These are phyloP conservation scores for Forsythia viridissima DNA, from an alignment of 257 asterid species.

Conservation along the genomic window DNA sequence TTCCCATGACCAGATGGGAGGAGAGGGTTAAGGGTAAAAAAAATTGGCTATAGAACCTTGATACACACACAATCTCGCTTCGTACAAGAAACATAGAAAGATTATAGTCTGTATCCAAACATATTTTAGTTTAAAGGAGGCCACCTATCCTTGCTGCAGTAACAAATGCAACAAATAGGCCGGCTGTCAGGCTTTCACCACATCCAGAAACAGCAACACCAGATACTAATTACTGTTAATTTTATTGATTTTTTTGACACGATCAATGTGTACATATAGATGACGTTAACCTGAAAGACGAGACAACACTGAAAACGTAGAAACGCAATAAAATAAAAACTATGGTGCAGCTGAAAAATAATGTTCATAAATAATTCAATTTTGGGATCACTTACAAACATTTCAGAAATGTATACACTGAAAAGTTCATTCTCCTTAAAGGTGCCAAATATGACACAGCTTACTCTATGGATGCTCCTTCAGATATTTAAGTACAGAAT, in stretches of 20 bases:
- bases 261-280: not conserved
- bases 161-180: not conserved
- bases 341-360: not conserved
- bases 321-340: not conserved
- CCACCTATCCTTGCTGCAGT: not conserved
- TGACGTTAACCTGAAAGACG: not conserved
- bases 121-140: not conserved
- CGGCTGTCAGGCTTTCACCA: not conserved
- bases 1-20: no score
- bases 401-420: not conserved
- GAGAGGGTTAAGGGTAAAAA: no score
- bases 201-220: not conserved
- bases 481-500: not conserved
- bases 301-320: not conserved
- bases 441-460: not conserved
- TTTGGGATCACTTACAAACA: no score
- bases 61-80: no score
- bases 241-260: not conserved
- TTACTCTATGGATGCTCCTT: not conserved
- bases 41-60: not conserved
- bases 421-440: not conserved
- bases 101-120: not conserved
- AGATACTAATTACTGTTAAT: not conserved
- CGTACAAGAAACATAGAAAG: not conserved
- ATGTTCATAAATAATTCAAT: no score